phyloP scores from a whole-genome alignment of 2,329 filamentous ascomycete species.

The Magnaporthiopsis rhizophila region DNA sequence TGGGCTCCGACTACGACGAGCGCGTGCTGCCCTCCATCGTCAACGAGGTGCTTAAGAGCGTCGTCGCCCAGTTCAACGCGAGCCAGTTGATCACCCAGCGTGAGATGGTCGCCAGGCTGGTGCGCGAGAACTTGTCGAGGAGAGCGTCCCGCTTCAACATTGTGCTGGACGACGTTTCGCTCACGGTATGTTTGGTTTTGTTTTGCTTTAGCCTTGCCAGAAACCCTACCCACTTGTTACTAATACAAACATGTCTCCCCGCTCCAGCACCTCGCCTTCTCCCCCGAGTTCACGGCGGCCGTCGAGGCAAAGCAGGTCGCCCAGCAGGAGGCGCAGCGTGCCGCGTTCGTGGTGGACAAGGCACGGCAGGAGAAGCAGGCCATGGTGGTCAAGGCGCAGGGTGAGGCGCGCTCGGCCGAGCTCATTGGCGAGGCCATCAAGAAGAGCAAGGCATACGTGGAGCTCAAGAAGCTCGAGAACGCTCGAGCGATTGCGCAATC shows the following conservation, averaged over 20 bases:
- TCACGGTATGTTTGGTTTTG: conserved; percentile 56
- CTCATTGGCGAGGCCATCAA: conserved; percentile 99
- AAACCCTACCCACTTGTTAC: background rate
- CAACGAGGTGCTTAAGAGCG: conserved; percentile 97
- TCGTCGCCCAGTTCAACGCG: conserved; percentile 98
- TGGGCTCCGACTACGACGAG: conserved; percentile 95
- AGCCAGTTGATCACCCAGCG: conserved; percentile 97
- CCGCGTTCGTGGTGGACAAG: conserved; percentile 97
- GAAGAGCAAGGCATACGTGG: conserved; percentile 95
- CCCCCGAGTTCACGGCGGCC: conserved; percentile 64
- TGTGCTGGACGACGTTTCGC: conserved; percentile 89
- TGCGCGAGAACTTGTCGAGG: conserved; percentile 85
- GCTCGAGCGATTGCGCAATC: conserved; percentile 81
- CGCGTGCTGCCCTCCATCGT: conserved; percentile 94
- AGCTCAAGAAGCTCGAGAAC: conserved; percentile 97
- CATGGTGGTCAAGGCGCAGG: conserved; percentile 95
- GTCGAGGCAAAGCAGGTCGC: conserved; percentile 69
- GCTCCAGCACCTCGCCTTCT: conserved; percentile 60
- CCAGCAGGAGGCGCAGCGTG: conserved; percentile 91
- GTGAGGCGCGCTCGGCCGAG: conserved; percentile 96
- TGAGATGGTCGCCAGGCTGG: conserved; percentile 88
- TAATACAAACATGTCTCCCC: background rate
- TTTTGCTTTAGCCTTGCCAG: background rate
- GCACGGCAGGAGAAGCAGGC: conserved; percentile 99
- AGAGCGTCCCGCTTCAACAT: conserved; percentile 96